Base-by-base conservation (phyloP, 1,284 basidiomycete species). In the Bjerkandera adusta region DNA sequence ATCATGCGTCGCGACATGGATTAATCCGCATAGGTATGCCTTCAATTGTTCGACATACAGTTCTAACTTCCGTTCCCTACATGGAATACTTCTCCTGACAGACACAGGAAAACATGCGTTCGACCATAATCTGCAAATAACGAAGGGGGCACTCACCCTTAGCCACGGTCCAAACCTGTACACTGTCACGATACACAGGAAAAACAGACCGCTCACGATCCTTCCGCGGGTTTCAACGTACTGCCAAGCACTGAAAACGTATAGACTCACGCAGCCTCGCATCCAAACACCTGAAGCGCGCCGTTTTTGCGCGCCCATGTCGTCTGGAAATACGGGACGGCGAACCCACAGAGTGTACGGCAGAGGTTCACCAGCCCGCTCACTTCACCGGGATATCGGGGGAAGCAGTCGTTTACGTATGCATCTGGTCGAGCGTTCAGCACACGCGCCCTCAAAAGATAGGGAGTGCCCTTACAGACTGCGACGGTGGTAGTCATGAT, bases 401-500 rank as follows among this genome's bases (percentile, higher is more conserved):
- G 72, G 64, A 74, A 74, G 52, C 72, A 71, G 49, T 74, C 71
- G 39, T 69, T 76, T 51, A 63, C 64, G 49, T 75, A 76, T 3
- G 81, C 77, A 50, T 81, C 77, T 80, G 47, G 21, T 26, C 34
- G 15, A 35, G 42, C 11, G 38, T n/a, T n/a, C n/a, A n/a, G n/a
- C n/a, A n/a, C n/a, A n/a, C n/a, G n/a, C n/a, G n/a, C n/a, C n/a
- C 39, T 46, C 16, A 43, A n/a, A 22, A 37, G 36, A 22, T 10
- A 2, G 16, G 4, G 20, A 8, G 2, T 11, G 12, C 25, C 66
- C 77, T 47, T 38, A 79, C 76, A 83, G 37, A 84, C 69, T 1
- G 75, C 79, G 18, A 83, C 80, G 0, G 83, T 85, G 55, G 75
- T 78, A 53, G 85, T 70, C 81, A 85, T 85, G 45, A 77, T 66